These are phyloP conservation scores for Sordariomycetes sp. DNA, from an alignment of 2,329 filamentous ascomycete genomes.

Conservation along the genomic window DNA sequence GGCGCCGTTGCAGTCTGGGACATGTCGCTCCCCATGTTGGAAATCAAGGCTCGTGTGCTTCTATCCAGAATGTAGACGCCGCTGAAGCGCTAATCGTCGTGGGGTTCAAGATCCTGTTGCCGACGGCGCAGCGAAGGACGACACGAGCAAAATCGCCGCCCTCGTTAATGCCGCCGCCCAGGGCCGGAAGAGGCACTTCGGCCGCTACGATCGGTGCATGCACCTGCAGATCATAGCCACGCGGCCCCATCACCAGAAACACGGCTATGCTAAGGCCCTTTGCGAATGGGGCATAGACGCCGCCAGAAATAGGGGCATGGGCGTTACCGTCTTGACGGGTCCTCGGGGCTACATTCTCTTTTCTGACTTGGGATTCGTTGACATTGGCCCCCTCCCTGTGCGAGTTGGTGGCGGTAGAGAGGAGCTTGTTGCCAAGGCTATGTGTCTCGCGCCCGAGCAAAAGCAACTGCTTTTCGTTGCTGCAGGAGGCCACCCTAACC, in stretches of 20 bases:
- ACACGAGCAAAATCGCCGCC: neutral
- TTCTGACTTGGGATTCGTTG: constrained; percentile 10
- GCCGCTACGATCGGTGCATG: constrained; percentile 5
- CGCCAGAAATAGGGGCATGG: constrained; percentile 2
- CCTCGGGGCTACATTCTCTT: constrained; percentile 9
- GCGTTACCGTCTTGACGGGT: constrained; percentile 7
- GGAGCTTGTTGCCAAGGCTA: constrained; percentile 6
- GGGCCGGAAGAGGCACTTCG: constrained; percentile 3
- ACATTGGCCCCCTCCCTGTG: constrained; percentile 8
- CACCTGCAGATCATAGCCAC: constrained; percentile 9
- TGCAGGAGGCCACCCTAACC: no score
- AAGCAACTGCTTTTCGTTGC: no score
- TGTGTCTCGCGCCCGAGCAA: neutral
- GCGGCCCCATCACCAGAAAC: constrained; percentile 7
- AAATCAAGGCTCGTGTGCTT: neutral
- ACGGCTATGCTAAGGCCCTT: constrained; percentile 9
- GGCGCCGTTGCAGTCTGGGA: constrained; percentile 11
- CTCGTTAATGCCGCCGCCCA: constrained; percentile 3
- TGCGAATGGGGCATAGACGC: constrained; percentile 5
- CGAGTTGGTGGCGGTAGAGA: constrained; percentile 4
- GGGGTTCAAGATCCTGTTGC: neutral
- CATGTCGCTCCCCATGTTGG: neutral
- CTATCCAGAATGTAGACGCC: neutral
- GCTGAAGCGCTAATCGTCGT: neutral
- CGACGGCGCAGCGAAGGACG: neutral